A percentile compares a stretch with the other conserved stretches of the same genome.
Conservation (phyloP, 495 filamentous ascomycete species). For the Amniculicola lignicola region DNA sequence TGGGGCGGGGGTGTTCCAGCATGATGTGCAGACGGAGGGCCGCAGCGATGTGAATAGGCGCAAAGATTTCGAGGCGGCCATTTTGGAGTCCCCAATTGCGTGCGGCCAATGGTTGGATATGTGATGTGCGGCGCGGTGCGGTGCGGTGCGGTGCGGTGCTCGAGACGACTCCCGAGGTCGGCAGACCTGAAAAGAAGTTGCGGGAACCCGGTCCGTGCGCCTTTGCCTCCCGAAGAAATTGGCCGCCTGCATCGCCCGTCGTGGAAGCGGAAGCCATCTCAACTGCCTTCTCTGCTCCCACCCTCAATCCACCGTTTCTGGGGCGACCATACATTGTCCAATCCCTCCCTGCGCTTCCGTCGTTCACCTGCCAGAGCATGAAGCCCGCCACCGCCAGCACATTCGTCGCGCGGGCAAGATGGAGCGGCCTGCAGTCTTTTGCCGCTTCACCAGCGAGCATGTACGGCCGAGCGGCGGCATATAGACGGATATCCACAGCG, state of each 20-base stretch:
- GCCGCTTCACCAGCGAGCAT: constrained; percentile 36
- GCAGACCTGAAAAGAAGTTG: constrained; percentile 3
- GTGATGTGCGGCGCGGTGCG: not conserved
- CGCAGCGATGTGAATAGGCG: constrained; percentile 16
- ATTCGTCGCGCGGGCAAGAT: constrained; percentile 34
- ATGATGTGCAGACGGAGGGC: constrained; percentile 27
- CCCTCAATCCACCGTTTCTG: constrained; percentile 6
- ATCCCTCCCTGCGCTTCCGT: not conserved
- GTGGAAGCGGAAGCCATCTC: no score
- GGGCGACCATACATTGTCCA: not conserved
- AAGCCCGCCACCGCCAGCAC: constrained; percentile 31
- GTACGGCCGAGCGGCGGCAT: constrained; percentile 53
- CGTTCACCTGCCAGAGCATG: constrained; percentile 31
- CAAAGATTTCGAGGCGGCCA: constrained; percentile 14
- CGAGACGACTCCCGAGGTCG: not conserved
- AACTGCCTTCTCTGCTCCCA: constrained; percentile 26
- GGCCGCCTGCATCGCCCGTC: not conserved
- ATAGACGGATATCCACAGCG: constrained; percentile 53
- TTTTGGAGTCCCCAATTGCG: constrained; percentile 8
- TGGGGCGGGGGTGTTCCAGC: constrained; percentile 3
- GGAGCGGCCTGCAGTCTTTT: constrained; percentile 19
- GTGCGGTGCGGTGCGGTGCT: not conserved
- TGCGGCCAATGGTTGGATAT: constrained; percentile 1
- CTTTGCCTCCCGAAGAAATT: constrained; percentile 15
- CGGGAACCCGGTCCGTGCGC: constrained; percentile 20